Base-by-base conservation (phyloP, 2,329 filamentous ascomycete genomes). In the Xenosphaeropsis pyriputrescens region DNA sequence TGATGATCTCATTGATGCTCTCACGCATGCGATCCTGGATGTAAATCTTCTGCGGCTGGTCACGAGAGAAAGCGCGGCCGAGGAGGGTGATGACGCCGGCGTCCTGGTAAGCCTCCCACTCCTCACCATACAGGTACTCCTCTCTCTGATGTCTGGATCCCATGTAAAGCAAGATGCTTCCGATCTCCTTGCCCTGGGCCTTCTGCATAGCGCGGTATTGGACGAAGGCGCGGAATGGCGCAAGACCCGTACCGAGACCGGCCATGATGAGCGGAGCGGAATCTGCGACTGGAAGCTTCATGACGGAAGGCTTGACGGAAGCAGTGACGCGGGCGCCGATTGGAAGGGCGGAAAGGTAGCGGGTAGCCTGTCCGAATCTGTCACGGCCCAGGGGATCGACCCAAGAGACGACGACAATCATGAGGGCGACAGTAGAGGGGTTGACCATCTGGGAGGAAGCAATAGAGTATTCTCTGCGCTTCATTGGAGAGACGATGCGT, bases 171-270 rank as follows among this genome's bases (percentile, higher is more conserved):
- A 98, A 74, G 44, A 96, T 91, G 32, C 85, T 68, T 38, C 91
- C 91, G 48, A 98, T 94, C 41, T 91, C 78, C 66, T 93, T 88
- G 60, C 91, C 91, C 59, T 93, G 85, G n/a, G 85, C 79, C 67
- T 94, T 94, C 58, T 98, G 89, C 75, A 93, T 86, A 36, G 91
- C 91, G 41, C 91, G 89, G 65, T 98, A 91, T 64, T 98, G 91
- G 34, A 96, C 82, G 55, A 98, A 98, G 42, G 91, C 91, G 47
- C 91, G 85, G 85, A 98, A 98, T n/a, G 91, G 91, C 1, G 91
- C 91, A 16, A 98, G 79, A 55, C 91, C 91, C 0, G 91, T 98
- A 45, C 91, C 91, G n/a, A 96, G 80, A 59, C 91, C 91, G 8
- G 91, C 91, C 89, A 98, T 95, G 68, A 98, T 95, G 56, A 98